phyloP scores from a whole-genome alignment of 495 filamentous ascomycete genomes.

The Penicillium macrosclerotiorum region DNA sequence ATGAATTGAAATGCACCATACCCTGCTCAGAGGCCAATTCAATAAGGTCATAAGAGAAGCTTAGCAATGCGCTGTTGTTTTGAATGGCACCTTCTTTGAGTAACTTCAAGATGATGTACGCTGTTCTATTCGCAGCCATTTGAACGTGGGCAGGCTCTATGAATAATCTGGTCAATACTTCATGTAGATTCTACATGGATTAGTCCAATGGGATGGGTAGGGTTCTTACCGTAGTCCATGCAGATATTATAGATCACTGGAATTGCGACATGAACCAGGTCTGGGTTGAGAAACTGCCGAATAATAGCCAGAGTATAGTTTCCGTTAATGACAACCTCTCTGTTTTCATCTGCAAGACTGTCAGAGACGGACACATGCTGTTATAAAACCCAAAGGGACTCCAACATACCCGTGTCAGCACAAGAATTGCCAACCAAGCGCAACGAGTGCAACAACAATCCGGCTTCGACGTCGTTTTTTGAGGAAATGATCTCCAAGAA shows the following conservation, averaged over 20 bases:
- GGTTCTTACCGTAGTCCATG: constrained; percentile 65
- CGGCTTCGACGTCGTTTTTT: constrained; percentile 28
- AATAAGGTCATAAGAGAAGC: constrained; percentile 40
- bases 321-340: constrained; percentile 60
- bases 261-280: constrained; percentile 56
- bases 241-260: constrained; percentile 73
- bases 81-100: constrained; percentile 32
- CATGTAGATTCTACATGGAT: too few species aligned
- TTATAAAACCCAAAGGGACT: not conserved
- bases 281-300: constrained; percentile 44
- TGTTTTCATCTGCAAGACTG: constrained; percentile 62
- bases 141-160: constrained; percentile 56
- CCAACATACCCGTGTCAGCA: constrained; percentile 66
- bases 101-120: constrained; percentile 39
- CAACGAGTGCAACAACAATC: constrained; percentile 54
- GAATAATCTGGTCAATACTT: constrained; percentile 13
- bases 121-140: constrained; percentile 57
- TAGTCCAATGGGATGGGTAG: too few species aligned
- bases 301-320: constrained; percentile 58
- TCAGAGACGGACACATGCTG: constrained; percentile 9
- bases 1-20: too few species aligned
- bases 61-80: constrained; percentile 33
- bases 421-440: constrained; percentile 78
- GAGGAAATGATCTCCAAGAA: constrained; percentile 56
- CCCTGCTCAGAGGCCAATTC: constrained; percentile 44